A percentile compares a stretch with the other conserved stretches of the same genome.
These are phyloP conservation scores for Aspergillus hancockii DNA, from an alignment of 495 filamentous ascomycete genomes.

Conservation along the genomic window DNA sequence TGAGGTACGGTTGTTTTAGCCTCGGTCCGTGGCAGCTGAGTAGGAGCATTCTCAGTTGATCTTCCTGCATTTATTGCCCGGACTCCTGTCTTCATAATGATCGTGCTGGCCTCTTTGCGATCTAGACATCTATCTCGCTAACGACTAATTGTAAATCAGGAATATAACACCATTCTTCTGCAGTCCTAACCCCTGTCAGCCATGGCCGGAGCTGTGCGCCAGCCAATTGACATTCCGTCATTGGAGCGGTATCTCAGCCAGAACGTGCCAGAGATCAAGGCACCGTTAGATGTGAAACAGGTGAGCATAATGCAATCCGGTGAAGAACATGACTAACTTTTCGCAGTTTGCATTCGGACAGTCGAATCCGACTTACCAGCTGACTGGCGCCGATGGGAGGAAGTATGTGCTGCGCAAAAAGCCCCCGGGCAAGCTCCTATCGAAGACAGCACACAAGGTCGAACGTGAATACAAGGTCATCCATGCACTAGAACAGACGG, in stretches of 20 bases:
- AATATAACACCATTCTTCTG: background rate
- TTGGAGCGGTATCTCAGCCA: constrained; percentile 75
- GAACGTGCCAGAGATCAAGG: constrained; percentile 76
- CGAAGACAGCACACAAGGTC: constrained; percentile 91
- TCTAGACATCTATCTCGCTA: background rate
- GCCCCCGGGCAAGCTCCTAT: constrained; percentile 86
- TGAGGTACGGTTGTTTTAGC: constrained; percentile 22
- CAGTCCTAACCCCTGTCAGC: background rate
- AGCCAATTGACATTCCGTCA: constrained; percentile 77
- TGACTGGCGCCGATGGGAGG: constrained; percentile 65
- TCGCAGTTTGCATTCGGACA: constrained; percentile 91
- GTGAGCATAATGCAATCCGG: constrained; percentile 48
- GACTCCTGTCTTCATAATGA: constrained; percentile 6
- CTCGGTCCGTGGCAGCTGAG: constrained; percentile 24
- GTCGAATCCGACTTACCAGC: constrained; percentile 93
- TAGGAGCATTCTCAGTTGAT: background rate
- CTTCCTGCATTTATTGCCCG: constrained; percentile 13
- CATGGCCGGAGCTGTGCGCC: constrained; percentile 88
- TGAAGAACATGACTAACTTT: background rate
- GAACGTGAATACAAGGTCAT: constrained; percentile 94
- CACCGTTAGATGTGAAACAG: constrained; percentile 86
- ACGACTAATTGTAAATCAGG: too few relatives aligned
- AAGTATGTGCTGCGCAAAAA: constrained; percentile 93
- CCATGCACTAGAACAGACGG: constrained; percentile 72
- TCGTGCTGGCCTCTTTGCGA: constrained; percentile 5